Evolutionary conservation across 208 protist species (phyloP).

Genomic region (Strigomonas oncopelti): DNA sequence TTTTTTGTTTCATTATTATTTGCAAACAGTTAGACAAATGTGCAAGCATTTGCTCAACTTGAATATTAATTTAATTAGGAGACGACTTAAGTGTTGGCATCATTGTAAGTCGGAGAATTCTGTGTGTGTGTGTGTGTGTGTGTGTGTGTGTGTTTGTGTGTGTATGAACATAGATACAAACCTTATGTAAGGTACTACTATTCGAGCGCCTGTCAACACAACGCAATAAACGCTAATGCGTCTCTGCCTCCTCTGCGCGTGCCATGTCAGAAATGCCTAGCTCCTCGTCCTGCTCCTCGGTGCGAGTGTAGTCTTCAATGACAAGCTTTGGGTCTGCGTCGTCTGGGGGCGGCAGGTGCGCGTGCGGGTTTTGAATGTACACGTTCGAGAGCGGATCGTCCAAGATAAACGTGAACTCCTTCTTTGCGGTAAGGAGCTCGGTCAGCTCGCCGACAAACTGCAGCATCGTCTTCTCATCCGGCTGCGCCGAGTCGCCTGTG

Average conservation of each 20-base stretch:
- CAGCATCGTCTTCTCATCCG: constrained; percentile 61
- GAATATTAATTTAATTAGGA: background rate
- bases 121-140: background rate
- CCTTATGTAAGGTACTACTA: too few species aligned
- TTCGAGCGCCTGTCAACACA: too few species aligned
- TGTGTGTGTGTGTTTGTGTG: background rate
- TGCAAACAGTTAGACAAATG: background rate
- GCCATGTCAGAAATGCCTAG: constrained; percentile 84
- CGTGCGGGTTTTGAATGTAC: constrained; percentile 92
- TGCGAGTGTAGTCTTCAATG: constrained; percentile 78
- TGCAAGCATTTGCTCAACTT: background rate
- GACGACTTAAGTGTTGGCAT: too few species aligned
- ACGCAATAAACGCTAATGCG: too few species aligned
- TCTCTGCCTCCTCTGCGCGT: background rate
- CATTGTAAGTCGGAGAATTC: too few species aligned
- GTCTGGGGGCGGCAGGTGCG: constrained; percentile 78
- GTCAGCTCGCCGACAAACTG: constrained; percentile 82
- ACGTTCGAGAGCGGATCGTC: constrained; percentile 91
- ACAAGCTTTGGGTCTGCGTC: constrained; percentile 81
- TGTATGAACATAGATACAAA: background rate
- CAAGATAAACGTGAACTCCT: constrained; percentile 89
- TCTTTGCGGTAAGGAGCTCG: constrained; percentile 53
- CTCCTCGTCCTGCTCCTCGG: constrained; percentile 91
- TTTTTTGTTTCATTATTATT: background rate
- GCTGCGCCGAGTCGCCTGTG: constrained; percentile 63